A percentile compares a stretch with the other conserved stretches of the same genome.
Evolutionary conservation across 192 early-diverging fungal species (phyloP).

Genomic region (Rhizoclosmatium globosum): DNA sequence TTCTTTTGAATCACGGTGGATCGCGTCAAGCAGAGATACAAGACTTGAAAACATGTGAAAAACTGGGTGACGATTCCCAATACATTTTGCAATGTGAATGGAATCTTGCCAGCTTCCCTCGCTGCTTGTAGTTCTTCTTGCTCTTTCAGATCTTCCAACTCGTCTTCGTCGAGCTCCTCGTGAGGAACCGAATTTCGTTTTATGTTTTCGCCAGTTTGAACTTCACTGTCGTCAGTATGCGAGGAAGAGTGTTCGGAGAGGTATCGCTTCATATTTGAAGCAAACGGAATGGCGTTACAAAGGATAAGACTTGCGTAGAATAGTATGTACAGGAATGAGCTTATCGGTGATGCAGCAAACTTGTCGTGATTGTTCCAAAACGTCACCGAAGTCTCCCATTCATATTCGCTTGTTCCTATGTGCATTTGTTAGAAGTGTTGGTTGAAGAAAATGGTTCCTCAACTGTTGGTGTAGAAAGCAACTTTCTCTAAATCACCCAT

Average conservation of each 20-base stretch:
- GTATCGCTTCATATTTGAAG: neutral
- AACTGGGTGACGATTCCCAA: conserved; percentile 20
- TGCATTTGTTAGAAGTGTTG: neutral
- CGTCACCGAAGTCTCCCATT: neutral
- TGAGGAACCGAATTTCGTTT: too few species aligned
- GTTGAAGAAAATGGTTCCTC: neutral
- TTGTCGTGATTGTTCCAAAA: conserved; percentile 2
- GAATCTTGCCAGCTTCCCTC: neutral
- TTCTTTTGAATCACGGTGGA: conserved; percentile 19
- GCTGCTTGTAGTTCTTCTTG: neutral
- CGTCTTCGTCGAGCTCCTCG: neutral
- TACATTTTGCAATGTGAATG: conserved; percentile 11
- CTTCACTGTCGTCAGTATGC: neutral
- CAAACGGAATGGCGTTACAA: conserved; percentile 16
- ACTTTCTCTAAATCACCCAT: neutral
- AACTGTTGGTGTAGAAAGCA: conserved; percentile 2
- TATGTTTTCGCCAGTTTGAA: neutral
- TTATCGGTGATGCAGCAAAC: neutral
- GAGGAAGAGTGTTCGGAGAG: neutral
- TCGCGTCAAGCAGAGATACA: conserved; percentile 4
- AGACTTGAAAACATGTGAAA: conserved; percentile 20
- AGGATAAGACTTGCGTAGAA: conserved; percentile 3
- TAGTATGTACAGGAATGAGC: neutral
- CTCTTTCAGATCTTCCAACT: neutral
- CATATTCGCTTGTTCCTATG: neutral